Conservation (phyloP, 176 grass and related monocot species). For the Saccharum spontaneum region DNA sequence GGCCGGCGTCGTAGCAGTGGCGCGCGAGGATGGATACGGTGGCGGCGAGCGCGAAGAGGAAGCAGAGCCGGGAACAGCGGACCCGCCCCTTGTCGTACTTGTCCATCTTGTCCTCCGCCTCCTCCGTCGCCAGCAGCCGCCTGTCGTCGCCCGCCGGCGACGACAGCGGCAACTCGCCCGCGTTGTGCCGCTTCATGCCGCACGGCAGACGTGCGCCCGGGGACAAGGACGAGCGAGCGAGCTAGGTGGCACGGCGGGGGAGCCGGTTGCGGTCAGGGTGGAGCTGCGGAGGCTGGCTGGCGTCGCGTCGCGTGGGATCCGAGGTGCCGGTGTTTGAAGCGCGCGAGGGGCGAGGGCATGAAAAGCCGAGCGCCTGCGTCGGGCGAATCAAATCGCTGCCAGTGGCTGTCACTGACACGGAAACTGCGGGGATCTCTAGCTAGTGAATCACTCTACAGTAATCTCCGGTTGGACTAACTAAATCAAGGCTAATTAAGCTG, state of each 20-base stretch:
- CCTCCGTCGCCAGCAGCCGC: background rate
- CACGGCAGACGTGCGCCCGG: background rate
- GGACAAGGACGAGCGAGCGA: background rate
- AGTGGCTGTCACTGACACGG: background rate
- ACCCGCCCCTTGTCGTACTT: constrained; percentile 13
- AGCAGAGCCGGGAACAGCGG: constrained; percentile 42
- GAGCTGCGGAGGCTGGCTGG: background rate
- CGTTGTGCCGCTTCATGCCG: constrained; percentile 46
- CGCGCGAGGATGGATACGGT: constrained; percentile 27
- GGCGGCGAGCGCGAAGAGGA: constrained; percentile 38
- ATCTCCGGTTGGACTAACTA: background rate
- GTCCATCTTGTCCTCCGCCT: background rate
- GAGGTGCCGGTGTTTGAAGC: constrained; percentile 5
- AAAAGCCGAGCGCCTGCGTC: constrained; percentile 17
- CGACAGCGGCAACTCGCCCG: constrained; percentile 30
- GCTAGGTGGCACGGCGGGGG: background rate
- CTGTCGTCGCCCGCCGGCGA: constrained; percentile 16
- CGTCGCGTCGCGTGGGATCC: constrained; percentile 5
- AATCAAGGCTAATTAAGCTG: background rate
- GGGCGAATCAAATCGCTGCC: background rate
- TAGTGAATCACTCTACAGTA: background rate
- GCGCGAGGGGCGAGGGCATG: background rate
- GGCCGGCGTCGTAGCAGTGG: constrained; percentile 46
- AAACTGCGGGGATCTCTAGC: constrained; percentile 22
- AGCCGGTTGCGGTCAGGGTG: constrained; percentile 8